phyloP scores from a whole-genome alignment of 176 grass and related monocot species.

The Oryza glaberrima region DNA sequence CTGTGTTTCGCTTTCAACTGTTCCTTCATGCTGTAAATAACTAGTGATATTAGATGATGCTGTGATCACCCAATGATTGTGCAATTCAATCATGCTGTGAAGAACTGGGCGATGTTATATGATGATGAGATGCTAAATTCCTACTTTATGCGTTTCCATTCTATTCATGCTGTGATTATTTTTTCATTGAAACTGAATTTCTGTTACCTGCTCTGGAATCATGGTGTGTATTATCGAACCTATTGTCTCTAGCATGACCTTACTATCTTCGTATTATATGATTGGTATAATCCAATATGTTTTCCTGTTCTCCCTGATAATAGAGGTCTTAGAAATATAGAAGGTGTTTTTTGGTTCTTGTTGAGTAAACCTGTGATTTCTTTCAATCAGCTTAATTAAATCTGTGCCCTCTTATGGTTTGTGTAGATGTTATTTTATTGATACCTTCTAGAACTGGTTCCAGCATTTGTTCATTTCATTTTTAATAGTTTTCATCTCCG shows the following conservation, averaged over 20 bases:
- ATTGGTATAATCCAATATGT: background rate
- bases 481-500: background rate
- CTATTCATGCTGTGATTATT: background rate
- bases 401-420: background rate
- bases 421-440: background rate
- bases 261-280: constrained; percentile 9
- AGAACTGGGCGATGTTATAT: constrained; percentile 1
- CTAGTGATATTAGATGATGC: constrained; percentile 4
- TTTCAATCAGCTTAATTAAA: background rate
- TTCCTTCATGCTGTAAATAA: constrained; percentile 14
- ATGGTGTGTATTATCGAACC: background rate
- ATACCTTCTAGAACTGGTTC: background rate
- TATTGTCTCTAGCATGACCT: background rate
- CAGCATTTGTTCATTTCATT: background rate
- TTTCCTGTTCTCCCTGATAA: background rate
- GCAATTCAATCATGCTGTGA: constrained; percentile 8
- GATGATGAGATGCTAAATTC: background rate
- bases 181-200: constrained; percentile 2
- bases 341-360: background rate
- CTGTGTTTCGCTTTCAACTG: background rate
- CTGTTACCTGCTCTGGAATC: constrained; percentile 25
- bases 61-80: constrained; percentile 17
- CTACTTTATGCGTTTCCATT: background rate
- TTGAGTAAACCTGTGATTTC: constrained; percentile 23
- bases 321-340: background rate